phyloP scores from a whole-genome alignment of 305 asterid species.

The Coffea humblotiana region DNA sequence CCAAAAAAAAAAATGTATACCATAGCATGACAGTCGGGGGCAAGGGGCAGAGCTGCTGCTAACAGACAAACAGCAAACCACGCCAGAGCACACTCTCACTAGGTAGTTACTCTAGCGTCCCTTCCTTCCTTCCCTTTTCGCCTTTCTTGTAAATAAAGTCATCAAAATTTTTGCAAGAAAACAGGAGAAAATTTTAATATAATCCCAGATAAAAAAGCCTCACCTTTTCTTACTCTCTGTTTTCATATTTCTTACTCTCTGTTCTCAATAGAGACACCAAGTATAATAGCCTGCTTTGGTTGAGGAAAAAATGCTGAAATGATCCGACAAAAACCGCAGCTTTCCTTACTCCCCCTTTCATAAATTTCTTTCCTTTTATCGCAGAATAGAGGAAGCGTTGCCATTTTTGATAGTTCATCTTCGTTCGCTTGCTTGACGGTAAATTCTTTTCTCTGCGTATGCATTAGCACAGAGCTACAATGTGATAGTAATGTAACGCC shows the following conservation, averaged over 20 bases:
- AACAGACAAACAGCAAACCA: not conserved
- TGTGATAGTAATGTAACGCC: too few species aligned
- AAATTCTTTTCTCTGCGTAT: not conserved
- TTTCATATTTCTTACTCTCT: too few species aligned
- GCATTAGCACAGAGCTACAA: too few species aligned
- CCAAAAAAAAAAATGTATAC: not conserved
- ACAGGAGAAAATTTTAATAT: not conserved
- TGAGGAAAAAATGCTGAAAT: not conserved
- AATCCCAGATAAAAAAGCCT: not conserved
- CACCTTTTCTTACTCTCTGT: not conserved
- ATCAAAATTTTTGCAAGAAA: not conserved
- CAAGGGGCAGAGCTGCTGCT: not conserved
- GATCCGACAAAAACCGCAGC: not conserved
- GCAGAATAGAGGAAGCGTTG: not conserved
- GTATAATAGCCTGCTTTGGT: too few species aligned
- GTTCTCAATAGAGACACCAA: too few species aligned
- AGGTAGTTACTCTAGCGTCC: not conserved
- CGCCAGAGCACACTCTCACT: not conserved
- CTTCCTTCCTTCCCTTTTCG: not conserved
- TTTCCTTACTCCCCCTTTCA: not conserved
- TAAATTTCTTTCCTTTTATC: not conserved
- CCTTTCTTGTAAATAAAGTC: slow-evolving; percentile 2
- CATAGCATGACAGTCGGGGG: not conserved
- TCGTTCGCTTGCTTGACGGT: not conserved
- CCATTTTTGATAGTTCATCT: not conserved